Conservation (phyloP, 2,329 filamentous ascomycete species). For the Kalaharituber pfeilii region DNA sequence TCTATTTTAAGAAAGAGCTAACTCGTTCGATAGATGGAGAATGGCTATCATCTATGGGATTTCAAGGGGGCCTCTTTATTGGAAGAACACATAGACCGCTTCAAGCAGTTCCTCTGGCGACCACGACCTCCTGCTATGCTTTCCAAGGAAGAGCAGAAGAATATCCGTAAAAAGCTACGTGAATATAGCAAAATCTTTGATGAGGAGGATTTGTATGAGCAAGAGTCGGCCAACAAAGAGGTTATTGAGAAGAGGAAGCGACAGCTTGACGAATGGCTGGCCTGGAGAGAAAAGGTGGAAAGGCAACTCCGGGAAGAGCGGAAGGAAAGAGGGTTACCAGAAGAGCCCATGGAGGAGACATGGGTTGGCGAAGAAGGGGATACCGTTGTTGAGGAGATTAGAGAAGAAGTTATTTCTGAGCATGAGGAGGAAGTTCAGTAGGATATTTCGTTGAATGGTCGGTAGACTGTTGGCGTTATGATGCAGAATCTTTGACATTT, state of each 20-base stretch:
- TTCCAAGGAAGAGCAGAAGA: slow-evolving; percentile 91
- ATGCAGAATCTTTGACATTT: no score
- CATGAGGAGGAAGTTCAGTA: slow-evolving; percentile 63
- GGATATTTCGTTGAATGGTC: no score
- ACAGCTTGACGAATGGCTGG: slow-evolving; percentile 73
- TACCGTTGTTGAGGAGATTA: slow-evolving; percentile 68
- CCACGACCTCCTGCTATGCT: slow-evolving; percentile 82
- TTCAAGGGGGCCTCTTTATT: slow-evolving; percentile 80
- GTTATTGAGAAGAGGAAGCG: slow-evolving; percentile 75
- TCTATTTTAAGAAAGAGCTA: slow-evolving; percentile 16
- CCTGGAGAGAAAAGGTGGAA: slow-evolving; percentile 61
- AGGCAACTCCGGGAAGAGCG: slow-evolving; percentile 57
- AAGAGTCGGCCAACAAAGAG: slow-evolving; percentile 81
- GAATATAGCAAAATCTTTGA: slow-evolving; percentile 94
- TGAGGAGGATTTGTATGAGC: slow-evolving; percentile 82
- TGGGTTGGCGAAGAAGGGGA: slow-evolving; percentile 47
- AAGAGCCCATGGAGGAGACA: slow-evolving; percentile 42
- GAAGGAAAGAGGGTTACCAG: slow-evolving; percentile 46
- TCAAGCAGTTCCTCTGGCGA: slow-evolving; percentile 94
- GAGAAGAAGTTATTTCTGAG: slow-evolving; percentile 43
- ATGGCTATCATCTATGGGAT: slow-evolving; percentile 95
- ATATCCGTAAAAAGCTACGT: slow-evolving; percentile 92
- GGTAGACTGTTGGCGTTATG: no score
- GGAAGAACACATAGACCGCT: slow-evolving; percentile 85
- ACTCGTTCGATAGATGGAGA: slow-evolving; percentile 61